Evolutionary conservation across 768 basidiomycete genomes (phyloP).

Genomic region (Rhodosporidiobolus sp.): DNA sequence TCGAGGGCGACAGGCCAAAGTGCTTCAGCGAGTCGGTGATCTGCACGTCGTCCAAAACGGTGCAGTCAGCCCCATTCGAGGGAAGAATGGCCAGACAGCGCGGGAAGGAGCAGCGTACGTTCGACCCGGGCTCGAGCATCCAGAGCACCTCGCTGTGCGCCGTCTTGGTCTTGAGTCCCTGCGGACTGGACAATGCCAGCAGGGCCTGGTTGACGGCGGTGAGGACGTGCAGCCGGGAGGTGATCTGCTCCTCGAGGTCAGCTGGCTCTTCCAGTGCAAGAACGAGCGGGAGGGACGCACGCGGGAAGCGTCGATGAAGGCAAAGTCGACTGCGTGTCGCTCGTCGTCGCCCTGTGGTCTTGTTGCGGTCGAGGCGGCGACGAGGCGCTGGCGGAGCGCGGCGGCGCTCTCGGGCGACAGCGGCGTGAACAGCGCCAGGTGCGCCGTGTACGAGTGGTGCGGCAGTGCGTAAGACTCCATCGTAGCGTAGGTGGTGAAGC

Average conservation of each 20-base stretch:
- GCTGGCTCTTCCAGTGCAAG: neutral
- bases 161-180: slow-evolving; percentile 70
- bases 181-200: slow-evolving; percentile 60
- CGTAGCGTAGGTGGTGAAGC: slow-evolving; percentile 1
- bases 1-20: slow-evolving; percentile 73
- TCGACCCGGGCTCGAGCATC: slow-evolving; percentile 78
- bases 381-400: slow-evolving; percentile 62
- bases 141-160: slow-evolving; percentile 90
- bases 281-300: slow-evolving; percentile 53
- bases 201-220: slow-evolving; percentile 80
- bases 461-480: slow-evolving; percentile 50
- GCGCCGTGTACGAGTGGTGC: slow-evolving; percentile 51
- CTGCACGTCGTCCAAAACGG: slow-evolving; percentile 51
- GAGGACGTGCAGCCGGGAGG: slow-evolving; percentile 72
- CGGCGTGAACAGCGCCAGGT: slow-evolving; percentile 64
- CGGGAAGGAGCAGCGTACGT: slow-evolving; percentile 54
- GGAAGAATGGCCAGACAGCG: neutral
- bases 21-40: slow-evolving; percentile 83
- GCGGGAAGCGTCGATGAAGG: slow-evolving; percentile 80
- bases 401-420: slow-evolving; percentile 60
- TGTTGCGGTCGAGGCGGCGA: slow-evolving; percentile 65
- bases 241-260: slow-evolving; percentile 58
- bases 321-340: slow-evolving; percentile 77
- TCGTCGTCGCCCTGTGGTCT: slow-evolving; percentile 60
- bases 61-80: neutral